phyloP scores from a whole-genome alignment of 768 basidiomycete species.

The Suillus subluteus region DNA sequence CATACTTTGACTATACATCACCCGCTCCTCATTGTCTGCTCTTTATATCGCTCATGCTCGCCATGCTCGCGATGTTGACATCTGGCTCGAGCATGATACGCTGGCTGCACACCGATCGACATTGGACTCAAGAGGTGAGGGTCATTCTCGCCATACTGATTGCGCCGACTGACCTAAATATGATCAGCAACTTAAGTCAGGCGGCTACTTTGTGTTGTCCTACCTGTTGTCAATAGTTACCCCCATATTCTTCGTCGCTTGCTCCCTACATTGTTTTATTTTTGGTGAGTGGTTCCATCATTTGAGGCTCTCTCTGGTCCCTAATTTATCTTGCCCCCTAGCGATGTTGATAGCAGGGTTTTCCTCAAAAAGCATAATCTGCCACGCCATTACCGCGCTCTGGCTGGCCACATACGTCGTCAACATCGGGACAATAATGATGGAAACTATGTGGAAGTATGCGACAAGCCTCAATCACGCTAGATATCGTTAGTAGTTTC shows the following conservation, averaged over 20 bases:
- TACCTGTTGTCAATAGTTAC: not conserved
- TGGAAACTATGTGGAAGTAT: not conserved
- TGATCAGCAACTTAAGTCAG: not conserved
- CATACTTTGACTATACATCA: not conserved
- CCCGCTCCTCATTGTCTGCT: not conserved
- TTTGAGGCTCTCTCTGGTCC: too few relatives aligned
- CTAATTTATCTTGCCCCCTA: not conserved
- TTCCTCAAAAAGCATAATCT: not conserved
- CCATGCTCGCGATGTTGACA: not conserved
- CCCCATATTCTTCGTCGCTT: not conserved
- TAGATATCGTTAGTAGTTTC: not conserved
- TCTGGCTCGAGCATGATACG: constrained; percentile 3
- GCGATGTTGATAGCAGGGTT: not conserved
- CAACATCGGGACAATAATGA: not conserved
- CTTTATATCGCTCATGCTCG: not conserved
- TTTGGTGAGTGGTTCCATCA: not conserved
- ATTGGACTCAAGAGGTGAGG: not conserved
- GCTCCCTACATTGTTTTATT: not conserved
- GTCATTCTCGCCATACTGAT: fast-evolving
- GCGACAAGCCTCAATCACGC: not conserved
- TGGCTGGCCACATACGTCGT: not conserved
- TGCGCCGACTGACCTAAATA: not conserved
- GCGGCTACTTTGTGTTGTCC: not conserved
- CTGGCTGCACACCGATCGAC: not conserved
- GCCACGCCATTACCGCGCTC: not conserved